Evolutionary conservation across 495 filamentous ascomycete genomes (phyloP), one percentile per base, ranked within the genome.

Genomic region (Talaromyces adpressus): DNA sequence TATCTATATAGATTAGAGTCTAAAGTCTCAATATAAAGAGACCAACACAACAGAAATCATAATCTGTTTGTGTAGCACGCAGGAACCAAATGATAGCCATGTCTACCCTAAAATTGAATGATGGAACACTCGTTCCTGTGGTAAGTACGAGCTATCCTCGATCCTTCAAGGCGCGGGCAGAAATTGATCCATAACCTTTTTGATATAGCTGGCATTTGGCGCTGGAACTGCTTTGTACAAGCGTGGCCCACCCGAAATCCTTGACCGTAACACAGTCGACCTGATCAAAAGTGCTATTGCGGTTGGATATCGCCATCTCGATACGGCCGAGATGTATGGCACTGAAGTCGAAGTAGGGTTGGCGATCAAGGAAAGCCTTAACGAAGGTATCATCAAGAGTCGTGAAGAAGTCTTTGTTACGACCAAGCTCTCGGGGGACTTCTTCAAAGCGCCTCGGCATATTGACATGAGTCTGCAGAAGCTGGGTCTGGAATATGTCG

Each of bases 261-360:
- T 30, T 30, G 29, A 30, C 29, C 29, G 29, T 7, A 66, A 72
- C 14, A 64, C 86, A 41, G 76, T 91, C 30, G 82, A 88, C 6
- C 73, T 79, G 14, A 79, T 87, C n/a, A 82, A 91, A 54, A 83
- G 2, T 29, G 90, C 91, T 4, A 84, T 92, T 65, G 83, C 84
- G 56, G 73, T 85, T 34, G 91, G 89, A 25, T 95, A 88, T 73
- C 73, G 78, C 61, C 91, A 95, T 68, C 78, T 93, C 18, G 92
- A 96, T 73, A 86, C 88, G 9, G 92, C 92, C 29, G 29, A 30
- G 29, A 30, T 29, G 88, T 94, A 96, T 77, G 82, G 85, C 66
- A 96, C 91, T 47, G 92, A 96, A 71, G 66, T 72, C 39, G 90
- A 93, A 68, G 76, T 93, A 29, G 92, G 92, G 41, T 69, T 79